phyloP scores from a whole-genome alignment of 2,329 filamentous ascomycete species.

The Tolypocladium nubicola region DNA sequence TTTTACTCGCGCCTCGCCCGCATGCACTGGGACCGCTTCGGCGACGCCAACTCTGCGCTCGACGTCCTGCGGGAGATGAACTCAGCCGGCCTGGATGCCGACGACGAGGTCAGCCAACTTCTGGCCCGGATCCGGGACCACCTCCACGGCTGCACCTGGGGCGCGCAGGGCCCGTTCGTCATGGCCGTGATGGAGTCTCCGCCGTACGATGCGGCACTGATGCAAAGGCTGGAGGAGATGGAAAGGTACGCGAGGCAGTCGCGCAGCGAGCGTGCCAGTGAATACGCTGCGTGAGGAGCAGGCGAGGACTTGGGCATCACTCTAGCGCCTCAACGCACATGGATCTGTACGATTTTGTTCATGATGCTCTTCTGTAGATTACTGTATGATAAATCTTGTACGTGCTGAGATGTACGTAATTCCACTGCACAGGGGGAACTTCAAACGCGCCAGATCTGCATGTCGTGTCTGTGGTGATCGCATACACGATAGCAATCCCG shows the following conservation, averaged over 20 bases:
- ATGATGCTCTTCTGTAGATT: neutral
- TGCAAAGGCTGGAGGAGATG: slow-evolving; percentile 16
- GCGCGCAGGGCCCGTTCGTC: slow-evolving; percentile 25
- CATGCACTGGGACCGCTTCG: slow-evolving; percentile 50
- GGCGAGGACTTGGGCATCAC: too few relatives aligned
- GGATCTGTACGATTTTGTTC: neutral
- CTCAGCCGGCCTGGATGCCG: slow-evolving; percentile 47
- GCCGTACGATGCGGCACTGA: slow-evolving; percentile 19
- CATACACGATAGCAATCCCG: too few relatives aligned
- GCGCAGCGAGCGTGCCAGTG: neutral
- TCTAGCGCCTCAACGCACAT: neutral
- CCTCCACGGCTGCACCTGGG: slow-evolving; percentile 23
- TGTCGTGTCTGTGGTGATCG: too few relatives aligned
- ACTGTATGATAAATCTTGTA: neutral
- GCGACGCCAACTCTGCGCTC: slow-evolving; percentile 45
- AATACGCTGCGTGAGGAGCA: neutral
- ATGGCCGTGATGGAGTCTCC: slow-evolving; percentile 26
- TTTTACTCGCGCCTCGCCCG: slow-evolving; percentile 59
- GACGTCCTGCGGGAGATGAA: slow-evolving; percentile 56
- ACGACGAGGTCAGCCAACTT: slow-evolving; percentile 22
- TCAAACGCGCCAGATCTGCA: too few relatives aligned
- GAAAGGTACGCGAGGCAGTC: slow-evolving; percentile 7
- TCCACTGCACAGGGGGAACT: too few relatives aligned
- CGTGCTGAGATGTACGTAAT: too few relatives aligned
- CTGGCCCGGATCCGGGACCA: slow-evolving; percentile 20